A percentile compares a stretch with the other conserved stretches of the same genome.
Evolutionary conservation across 2,329 filamentous ascomycete genomes (phyloP).

Genomic region (Alternaria sp.): DNA sequence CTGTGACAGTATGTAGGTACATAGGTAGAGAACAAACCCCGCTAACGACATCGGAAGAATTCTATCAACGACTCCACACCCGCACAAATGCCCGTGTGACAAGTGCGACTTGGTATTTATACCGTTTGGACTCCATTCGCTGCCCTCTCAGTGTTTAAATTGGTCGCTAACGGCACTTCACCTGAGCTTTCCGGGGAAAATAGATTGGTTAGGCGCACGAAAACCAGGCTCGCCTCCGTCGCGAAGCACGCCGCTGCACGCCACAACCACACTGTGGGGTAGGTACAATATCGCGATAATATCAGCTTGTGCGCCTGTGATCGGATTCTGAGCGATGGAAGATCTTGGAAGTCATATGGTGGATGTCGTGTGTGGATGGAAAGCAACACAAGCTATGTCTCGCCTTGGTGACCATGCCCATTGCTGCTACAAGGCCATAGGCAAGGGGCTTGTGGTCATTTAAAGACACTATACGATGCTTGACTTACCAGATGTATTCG

Average conservation of each 20-base stretch:
- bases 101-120: background rate
- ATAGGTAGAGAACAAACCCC: too few relatives aligned
- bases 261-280: conserved; percentile 9
- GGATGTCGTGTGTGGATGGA: conserved; percentile 5
- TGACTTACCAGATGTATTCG: conserved; percentile 4
- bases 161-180: conserved; percentile 31
- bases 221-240: conserved; percentile 9
- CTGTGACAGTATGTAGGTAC: too few relatives aligned
- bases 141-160: background rate
- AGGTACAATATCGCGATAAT: conserved; percentile 26
- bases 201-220: background rate
- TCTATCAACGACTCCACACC: background rate
- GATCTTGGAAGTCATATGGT: conserved; percentile 10
- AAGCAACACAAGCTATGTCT: conserved; percentile 9
- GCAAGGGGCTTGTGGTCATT: conserved; percentile 13
- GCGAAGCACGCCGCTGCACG: background rate
- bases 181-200: conserved; percentile 20
- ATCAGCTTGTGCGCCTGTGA: conserved; percentile 15
- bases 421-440: conserved; percentile 7
- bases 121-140: background rate
- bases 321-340: background rate
- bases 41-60: background rate
- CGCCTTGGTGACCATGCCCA: conserved; percentile 7
- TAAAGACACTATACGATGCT: conserved; percentile 9
- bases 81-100: background rate